Evolutionary conservation across 306 rosid species (phyloP).

Genomic region (Pueraria montana): DNA sequence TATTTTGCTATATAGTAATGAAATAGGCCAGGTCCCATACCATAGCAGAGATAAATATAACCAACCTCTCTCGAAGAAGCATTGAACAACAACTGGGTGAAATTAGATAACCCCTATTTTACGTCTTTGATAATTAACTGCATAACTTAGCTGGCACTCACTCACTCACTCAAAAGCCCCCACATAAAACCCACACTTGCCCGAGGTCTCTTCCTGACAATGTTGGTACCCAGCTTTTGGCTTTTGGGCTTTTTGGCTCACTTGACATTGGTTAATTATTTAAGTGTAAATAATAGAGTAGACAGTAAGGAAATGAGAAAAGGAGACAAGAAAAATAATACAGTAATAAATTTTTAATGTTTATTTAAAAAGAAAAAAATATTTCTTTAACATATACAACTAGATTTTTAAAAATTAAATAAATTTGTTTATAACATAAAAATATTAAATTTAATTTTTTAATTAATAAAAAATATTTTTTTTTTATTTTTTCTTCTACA

Average conservation of each 20-base stretch:
- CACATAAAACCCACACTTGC: constrained; percentile 25
- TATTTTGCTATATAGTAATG: background rate
- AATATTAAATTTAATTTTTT: too few species aligned
- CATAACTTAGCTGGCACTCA: constrained; percentile 48
- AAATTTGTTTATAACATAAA: too few species aligned
- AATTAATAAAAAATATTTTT: too few species aligned
- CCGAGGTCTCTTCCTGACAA: background rate
- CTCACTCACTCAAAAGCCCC: constrained; percentile 16
- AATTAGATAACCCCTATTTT: constrained; percentile 36
- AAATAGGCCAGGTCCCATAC: background rate
- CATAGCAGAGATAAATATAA: background rate
- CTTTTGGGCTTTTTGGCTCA: constrained; percentile 14
- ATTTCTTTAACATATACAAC: background rate
- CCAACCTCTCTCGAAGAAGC: background rate
- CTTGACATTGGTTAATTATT: background rate
- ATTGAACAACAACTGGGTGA: constrained; percentile 17
- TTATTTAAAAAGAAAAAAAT: background rate
- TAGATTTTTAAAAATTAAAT: background rate
- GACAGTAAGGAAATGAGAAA: background rate
- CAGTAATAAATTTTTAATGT: background rate
- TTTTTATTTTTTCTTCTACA: background rate
- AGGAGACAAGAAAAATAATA: background rate
- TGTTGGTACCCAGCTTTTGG: constrained; percentile 19
- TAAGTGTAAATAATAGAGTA: background rate
- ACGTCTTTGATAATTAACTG: constrained; percentile 3